Conservation (phyloP, 176 grass and related monocot genomes). For the Calamus simplicifolius region DNA sequence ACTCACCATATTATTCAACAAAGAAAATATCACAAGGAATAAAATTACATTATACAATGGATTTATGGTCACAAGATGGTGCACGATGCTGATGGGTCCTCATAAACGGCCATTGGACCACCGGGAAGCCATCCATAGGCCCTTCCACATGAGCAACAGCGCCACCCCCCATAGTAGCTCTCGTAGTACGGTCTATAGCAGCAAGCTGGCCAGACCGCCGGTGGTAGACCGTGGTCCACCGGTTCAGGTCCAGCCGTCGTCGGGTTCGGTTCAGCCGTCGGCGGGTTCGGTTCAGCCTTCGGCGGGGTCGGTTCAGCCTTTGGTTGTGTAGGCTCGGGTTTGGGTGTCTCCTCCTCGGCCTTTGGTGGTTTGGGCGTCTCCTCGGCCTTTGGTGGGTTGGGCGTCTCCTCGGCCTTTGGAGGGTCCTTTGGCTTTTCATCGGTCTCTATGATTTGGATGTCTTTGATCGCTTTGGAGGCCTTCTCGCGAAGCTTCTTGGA, state of each 20-base stretch:
- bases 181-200: conserved; percentile 29
- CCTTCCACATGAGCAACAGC: conserved; percentile 27
- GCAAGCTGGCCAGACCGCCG: conserved; percentile 6
- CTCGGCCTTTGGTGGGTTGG: too few species aligned
- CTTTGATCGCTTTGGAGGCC: conserved; percentile 51
- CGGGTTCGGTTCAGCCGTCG: too few species aligned
- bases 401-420: background rate
- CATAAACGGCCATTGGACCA: background rate
- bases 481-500: conserved; percentile 47
- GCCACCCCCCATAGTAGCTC: conserved; percentile 13
- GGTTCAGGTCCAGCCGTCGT: background rate
- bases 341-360: background rate
- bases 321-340: too few species aligned
- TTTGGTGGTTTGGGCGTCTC: too few species aligned
- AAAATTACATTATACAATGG: too few species aligned
- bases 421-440: conserved; percentile 30
- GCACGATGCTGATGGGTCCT: conserved; percentile 12
- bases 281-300: too few species aligned
- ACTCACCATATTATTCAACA: too few species aligned
- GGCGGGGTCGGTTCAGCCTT: too few species aligned
- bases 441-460: conserved; percentile 41
- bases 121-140: conserved; percentile 6
- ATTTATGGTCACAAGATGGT: conserved; percentile 20
- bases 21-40: too few species aligned
- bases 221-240: conserved; percentile 12